Conservation (phyloP, 2,329 filamentous ascomycete genomes). For the Graphium sp. region DNA sequence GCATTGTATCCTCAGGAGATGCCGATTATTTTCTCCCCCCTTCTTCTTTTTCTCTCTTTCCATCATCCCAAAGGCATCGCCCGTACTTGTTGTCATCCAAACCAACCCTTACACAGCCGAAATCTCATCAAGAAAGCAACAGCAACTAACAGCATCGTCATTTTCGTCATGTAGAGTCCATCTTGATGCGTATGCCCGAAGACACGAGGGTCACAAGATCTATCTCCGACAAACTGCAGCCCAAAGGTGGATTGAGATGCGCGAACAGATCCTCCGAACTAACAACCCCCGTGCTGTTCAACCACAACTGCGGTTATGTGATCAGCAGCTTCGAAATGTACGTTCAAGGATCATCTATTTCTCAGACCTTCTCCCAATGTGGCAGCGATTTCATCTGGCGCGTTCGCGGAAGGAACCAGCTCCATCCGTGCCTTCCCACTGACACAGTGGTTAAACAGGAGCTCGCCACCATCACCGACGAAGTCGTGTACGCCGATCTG, state of each 20-base stretch:
- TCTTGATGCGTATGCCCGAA: conserved; percentile 41
- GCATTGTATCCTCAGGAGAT: neutral
- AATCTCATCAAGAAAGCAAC: too few relatives aligned
- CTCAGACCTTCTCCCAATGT: too few relatives aligned
- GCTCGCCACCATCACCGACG: conserved; percentile 39
- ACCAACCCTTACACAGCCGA: neutral
- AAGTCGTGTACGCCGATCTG: conserved; percentile 38
- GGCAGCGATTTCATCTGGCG: too few relatives aligned
- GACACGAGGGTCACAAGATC: conserved; percentile 49
- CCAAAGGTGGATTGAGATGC: conserved; percentile 39
- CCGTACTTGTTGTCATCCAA: neutral
- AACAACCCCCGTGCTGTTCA: conserved; percentile 27
- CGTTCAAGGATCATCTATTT: too few relatives aligned
- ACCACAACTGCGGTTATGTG: conserved; percentile 34
- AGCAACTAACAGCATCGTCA: conserved; percentile 1
- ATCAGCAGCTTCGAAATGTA: conserved; percentile 40
- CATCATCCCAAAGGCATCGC: neutral
- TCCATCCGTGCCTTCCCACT: neutral
- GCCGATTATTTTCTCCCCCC: conserved; percentile 1
- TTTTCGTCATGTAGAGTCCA: conserved; percentile 24
- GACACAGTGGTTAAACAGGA: conserved; percentile 23
- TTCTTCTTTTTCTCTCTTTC: conserved; percentile 5
- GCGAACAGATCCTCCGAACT: conserved; percentile 34
- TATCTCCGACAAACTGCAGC: conserved; percentile 43
- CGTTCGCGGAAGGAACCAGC: too few relatives aligned